Percentiles rank a stretch among this genome's conserved stretches.
Evolutionary conservation across 805 yeast species (phyloP).

Genomic region (Saturnispora sekii): DNA sequence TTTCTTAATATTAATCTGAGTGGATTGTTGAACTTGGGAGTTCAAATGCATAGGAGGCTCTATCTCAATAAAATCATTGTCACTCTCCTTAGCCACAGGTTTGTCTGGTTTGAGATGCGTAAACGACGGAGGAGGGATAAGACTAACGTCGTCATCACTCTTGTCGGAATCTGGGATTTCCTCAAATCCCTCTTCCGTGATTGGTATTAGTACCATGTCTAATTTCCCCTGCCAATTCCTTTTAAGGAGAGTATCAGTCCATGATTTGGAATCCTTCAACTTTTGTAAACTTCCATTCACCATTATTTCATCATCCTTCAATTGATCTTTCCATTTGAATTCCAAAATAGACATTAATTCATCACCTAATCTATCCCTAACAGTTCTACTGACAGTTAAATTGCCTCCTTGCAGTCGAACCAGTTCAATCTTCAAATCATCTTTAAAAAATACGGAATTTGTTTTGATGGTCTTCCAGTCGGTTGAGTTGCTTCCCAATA

Average conservation of each 20-base stretch:
- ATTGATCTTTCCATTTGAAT: neutral
- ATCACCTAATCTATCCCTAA: neutral
- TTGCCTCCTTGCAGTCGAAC: too few species aligned
- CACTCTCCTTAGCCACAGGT: neutral
- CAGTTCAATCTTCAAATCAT: neutral
- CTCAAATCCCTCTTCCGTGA: neutral
- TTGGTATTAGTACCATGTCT: conserved; percentile 4
- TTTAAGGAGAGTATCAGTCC: conserved; percentile 4
- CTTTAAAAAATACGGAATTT: conserved; percentile 2
- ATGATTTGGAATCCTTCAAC: neutral
- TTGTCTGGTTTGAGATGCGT: neutral
- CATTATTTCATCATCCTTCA: neutral
- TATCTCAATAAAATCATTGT: neutral
- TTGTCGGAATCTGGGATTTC: neutral
- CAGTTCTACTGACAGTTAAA: neutral
- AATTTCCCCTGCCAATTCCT: conserved; percentile 10
- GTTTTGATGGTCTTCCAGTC: neutral
- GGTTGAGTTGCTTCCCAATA: neutral
- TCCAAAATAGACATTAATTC: neutral
- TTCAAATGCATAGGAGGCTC: neutral
- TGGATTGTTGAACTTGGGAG: neutral
- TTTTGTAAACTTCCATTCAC: neutral
- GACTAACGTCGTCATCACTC: neutral
- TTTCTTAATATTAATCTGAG: neutral
- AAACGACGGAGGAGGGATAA: too few species aligned